Evolutionary conservation across 2,329 filamentous ascomycete genomes (phyloP), one percentile per base, ranked within the genome.

Genomic region (Zymoseptoria passerinii): DNA sequence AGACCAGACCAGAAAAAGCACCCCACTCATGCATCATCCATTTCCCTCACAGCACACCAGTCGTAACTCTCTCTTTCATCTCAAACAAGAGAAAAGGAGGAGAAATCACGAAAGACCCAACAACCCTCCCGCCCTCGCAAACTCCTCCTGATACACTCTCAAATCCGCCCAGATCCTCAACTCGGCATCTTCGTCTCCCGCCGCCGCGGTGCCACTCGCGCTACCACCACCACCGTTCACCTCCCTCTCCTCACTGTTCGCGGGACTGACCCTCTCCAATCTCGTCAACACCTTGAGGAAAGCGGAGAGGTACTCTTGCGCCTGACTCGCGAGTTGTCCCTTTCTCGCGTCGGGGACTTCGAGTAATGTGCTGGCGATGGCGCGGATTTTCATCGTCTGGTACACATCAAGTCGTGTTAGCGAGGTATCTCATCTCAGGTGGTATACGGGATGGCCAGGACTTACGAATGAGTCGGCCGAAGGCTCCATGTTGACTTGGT

Each of bases 401-500:
- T 18, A 52, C 8, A 28, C 10, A 10, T 51, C 49, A 23, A 53
- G 50, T 10, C 7, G 28, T 16, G 50, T 28, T 23, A 23, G 23
- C 23, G 23, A 23, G 23, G 23, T 23, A n/a, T 23, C 23, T 23
- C 23, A 23, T 23, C 23, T 23, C 23, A 23, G 23, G 23, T 23
- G 23, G 23, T 23, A n/a, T n/a, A 20, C 51, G 49, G 48, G 55
- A 16, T 19, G 54, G 10, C 20, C 18, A 50, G 27, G 20, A 78
- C 80, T 75, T 79, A 85, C 83, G 66, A 86, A 83, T 58, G 81
- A 84, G 63, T 81, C 81, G 23, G 82, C 83, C 62, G 85, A 86
- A 8, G 83, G 83, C 71, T 95, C 90, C 80, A 95, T 88, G 72
- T 91, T 91, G 59, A 89, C 84, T 77, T 92, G 89, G 52, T 87